A percentile compares a stretch with the other conserved stretches of the same genome.
These are phyloP conservation scores for Beauveria asiatica DNA, from an alignment of 2,329 filamentous ascomycete genomes.

Conservation along the genomic window DNA sequence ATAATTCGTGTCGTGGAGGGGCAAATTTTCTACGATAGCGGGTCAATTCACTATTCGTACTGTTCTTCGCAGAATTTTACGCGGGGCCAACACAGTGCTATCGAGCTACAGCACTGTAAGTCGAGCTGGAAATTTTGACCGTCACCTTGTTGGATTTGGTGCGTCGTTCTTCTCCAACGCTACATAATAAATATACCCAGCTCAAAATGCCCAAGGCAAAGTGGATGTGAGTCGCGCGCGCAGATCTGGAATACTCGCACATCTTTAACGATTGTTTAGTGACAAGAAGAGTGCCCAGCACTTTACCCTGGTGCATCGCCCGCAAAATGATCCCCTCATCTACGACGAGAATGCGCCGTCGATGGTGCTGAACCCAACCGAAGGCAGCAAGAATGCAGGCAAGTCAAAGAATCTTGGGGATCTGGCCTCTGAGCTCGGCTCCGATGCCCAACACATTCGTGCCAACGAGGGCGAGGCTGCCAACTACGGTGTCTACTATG, in stretches of 20 bases:
- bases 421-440: constrained; percentile 65
- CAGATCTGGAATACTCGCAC: not conserved
- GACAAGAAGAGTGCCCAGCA: constrained; percentile 89
- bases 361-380: constrained; percentile 75
- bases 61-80: constrained; percentile 15
- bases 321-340: constrained; percentile 94
- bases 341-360: constrained; percentile 82
- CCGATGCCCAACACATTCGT: constrained; percentile 56
- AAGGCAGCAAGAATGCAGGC: constrained; percentile 28
- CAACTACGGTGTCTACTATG: constrained; percentile 85
- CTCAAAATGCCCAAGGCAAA: constrained; percentile 64
- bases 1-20: constrained; percentile 38
- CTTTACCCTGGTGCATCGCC: constrained; percentile 89
- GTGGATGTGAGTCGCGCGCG: constrained; percentile 46
- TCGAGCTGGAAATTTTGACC: constrained; percentile 21
- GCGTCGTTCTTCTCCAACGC: constrained; percentile 11
- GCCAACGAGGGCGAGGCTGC: constrained; percentile 95
- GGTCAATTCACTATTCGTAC: constrained; percentile 17
- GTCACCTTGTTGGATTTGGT: constrained; percentile 14
- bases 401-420: constrained; percentile 64
- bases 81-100: constrained; percentile 22
- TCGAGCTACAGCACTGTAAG: constrained; percentile 8
- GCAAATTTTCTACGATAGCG: constrained; percentile 33
- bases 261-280: constrained; percentile 26
- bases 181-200: constrained; percentile 15